phyloP scores from a whole-genome alignment of 2,329 filamentous ascomycete species.

The Alternaria ethzedia region DNA sequence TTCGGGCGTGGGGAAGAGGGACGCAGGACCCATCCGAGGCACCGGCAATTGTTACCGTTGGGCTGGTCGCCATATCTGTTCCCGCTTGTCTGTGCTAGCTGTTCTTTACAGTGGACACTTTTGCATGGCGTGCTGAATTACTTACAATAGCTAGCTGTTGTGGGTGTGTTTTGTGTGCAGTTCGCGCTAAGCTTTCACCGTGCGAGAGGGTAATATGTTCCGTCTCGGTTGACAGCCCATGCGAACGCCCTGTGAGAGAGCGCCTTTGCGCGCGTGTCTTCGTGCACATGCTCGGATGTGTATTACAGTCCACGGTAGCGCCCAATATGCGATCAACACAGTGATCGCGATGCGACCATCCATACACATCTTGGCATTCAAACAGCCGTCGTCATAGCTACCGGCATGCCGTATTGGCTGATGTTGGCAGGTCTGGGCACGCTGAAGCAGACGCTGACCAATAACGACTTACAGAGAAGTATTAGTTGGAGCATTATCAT shows the following conservation, averaged over 20 bases:
- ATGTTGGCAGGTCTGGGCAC: conserved; percentile 9
- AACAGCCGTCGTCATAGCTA: conserved; percentile 14
- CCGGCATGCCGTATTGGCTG: conserved; percentile 16
- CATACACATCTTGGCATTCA: not conserved
- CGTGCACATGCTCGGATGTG: not conserved
- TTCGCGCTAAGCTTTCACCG: conserved; percentile 16
- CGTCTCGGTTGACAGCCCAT: not conserved
- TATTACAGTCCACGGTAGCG: not conserved
- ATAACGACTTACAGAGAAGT: not conserved
- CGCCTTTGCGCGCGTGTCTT: not conserved
- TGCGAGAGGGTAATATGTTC: not conserved
- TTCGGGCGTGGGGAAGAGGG: conserved; percentile 23
- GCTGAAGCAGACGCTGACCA: not conserved
- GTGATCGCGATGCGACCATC: not conserved
- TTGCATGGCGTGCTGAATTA: not conserved
- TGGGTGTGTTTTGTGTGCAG: not conserved
- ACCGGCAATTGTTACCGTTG: conserved; percentile 20
- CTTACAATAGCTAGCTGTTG: not conserved
- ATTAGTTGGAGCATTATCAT: not conserved
- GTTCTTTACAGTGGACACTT: not conserved
- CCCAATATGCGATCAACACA: not conserved
- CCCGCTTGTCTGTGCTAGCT: not conserved
- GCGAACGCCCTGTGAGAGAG: not conserved
- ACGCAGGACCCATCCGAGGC: conserved; percentile 8
- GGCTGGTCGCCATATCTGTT: conserved; percentile 2